Conservation (phyloP, 2,329 filamentous ascomycete genomes). For the Cadophora sp. region DNA sequence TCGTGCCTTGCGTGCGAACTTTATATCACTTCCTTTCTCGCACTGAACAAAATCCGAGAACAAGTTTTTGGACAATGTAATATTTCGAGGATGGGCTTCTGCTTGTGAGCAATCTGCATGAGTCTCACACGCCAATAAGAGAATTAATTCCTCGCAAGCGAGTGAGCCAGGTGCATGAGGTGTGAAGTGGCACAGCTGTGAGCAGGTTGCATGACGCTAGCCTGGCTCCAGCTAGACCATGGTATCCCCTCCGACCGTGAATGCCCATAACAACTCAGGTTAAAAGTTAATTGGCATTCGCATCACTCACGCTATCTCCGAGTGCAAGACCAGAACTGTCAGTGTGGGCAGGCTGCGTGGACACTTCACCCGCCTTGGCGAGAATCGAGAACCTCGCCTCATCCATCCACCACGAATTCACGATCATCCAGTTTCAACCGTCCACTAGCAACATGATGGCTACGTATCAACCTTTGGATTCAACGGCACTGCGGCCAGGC, state of each 20-base stretch:
- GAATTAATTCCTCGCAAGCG: slow-evolving; percentile 28
- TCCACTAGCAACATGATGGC: slow-evolving; percentile 36
- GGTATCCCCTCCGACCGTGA: slow-evolving; percentile 24
- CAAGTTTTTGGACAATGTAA: background rate
- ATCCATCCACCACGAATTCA: slow-evolving; percentile 24
- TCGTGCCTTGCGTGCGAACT: slow-evolving; percentile 29
- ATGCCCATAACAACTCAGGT: slow-evolving; percentile 16
- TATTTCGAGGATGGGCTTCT: too few relatives aligned
- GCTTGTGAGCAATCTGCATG: slow-evolving; percentile 18
- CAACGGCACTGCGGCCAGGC: slow-evolving; percentile 28
- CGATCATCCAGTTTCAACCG: background rate
- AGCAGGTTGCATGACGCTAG: slow-evolving; percentile 48
- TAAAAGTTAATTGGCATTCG: slow-evolving; percentile 17
- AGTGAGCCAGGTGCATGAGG: slow-evolving; percentile 34
- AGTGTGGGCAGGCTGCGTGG: slow-evolving; percentile 33
- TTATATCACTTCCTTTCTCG: slow-evolving; percentile 36
- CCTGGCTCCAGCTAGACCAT: background rate
- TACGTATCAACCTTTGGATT: slow-evolving; percentile 33
- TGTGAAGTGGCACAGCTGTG: slow-evolving; percentile 18
- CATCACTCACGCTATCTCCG: slow-evolving; percentile 22
- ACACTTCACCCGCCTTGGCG: slow-evolving; percentile 12
- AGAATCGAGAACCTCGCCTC: slow-evolving; percentile 17
- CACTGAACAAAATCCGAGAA: slow-evolving; percentile 24
- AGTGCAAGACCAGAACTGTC: slow-evolving; percentile 22
- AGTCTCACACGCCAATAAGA: slow-evolving; percentile 13